These are phyloP conservation scores for Discostella pseudostelligera DNA, from an alignment of 108 stramenopile species.

Conservation along the genomic window DNA sequence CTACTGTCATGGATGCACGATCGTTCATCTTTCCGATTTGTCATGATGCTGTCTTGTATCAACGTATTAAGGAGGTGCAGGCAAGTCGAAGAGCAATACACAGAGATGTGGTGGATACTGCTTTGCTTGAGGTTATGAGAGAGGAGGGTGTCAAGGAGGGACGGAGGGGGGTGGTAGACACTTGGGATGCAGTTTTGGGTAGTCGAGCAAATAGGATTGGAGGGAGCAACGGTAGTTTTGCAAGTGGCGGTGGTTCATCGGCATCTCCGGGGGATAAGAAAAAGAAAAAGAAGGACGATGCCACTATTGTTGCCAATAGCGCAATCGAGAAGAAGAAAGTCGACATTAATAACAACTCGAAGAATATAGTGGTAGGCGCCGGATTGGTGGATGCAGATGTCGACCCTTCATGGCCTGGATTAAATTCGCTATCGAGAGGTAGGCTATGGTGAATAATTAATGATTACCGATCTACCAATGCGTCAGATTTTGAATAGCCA, in stretches of 20 bases:
- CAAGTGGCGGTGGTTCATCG: constrained; percentile 5
- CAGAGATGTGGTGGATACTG: constrained; percentile 54
- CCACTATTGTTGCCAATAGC: background rate
- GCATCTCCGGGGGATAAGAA: constrained; percentile 12
- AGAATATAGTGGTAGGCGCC: constrained; percentile 43
- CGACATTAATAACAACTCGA: constrained; percentile 13
- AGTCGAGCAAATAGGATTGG: constrained; percentile 32
- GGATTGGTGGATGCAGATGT: constrained; percentile 53
- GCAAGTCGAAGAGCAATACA: constrained; percentile 55
- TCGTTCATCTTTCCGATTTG: constrained; percentile 85
- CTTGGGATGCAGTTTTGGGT: constrained; percentile 33
- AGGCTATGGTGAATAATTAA: constrained; percentile 18
- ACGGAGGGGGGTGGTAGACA: constrained; percentile 29
- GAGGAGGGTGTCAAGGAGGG: constrained; percentile 52
- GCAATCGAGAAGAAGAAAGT: constrained; percentile 15
- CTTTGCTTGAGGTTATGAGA: constrained; percentile 49
- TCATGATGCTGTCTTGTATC: constrained; percentile 75
- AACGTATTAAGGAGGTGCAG: constrained; percentile 67
- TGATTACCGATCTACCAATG: too few species aligned
- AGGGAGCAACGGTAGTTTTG: constrained; percentile 27
- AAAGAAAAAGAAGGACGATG: constrained; percentile 13
- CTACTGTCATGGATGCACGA: constrained; percentile 61
- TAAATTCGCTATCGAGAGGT: constrained; percentile 52
- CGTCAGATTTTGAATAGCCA: too few species aligned
- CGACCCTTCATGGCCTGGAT: constrained; percentile 62